Evolutionary conservation across 1,284 basidiomycete genomes (phyloP).

Genomic region (Polyporus tsugae): DNA sequence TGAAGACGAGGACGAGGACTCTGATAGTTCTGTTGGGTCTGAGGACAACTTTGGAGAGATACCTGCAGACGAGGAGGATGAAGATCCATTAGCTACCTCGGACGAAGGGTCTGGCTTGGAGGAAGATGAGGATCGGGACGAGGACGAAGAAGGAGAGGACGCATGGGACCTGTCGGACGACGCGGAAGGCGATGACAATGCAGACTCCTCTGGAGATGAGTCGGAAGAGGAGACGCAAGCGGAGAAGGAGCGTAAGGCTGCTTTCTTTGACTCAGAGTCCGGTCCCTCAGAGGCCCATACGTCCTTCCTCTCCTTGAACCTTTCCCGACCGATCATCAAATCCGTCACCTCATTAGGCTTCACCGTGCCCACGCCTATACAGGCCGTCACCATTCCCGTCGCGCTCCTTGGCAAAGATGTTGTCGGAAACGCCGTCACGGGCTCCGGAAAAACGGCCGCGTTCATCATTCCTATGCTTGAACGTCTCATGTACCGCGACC

Average conservation of each 20-base stretch:
- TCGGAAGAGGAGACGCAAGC: conserved; percentile 75
- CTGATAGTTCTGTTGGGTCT: conserved; percentile 51
- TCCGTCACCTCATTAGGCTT: conserved; percentile 87
- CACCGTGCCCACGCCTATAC: conserved; percentile 92
- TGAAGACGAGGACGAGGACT: conserved; percentile 52
- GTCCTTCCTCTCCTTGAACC: conserved; percentile 87
- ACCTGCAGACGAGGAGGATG: conserved; percentile 50
- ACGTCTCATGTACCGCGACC: conserved; percentile 88
- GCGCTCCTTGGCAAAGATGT: conserved; percentile 95
- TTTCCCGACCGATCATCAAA: conserved; percentile 90
- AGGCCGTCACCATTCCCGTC: conserved; percentile 91
- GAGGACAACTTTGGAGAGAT: conserved; percentile 45
- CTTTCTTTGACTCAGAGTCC: conserved; percentile 81
- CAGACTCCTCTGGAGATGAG: conserved; percentile 51
- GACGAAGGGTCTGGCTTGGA: conserved; percentile 51
- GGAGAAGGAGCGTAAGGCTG: conserved; percentile 82
- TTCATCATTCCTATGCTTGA: conserved; percentile 96
- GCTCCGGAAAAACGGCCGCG: conserved; percentile 96
- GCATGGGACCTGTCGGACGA: conserved; percentile 47
- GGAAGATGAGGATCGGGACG: conserved; percentile 45
- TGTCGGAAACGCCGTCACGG: conserved; percentile 94
- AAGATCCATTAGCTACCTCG: conserved; percentile 57
- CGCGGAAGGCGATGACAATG: conserved; percentile 47
- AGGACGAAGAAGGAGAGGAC: background rate
- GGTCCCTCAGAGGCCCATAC: conserved; percentile 55